Evolutionary conservation across 2,329 filamentous ascomycete species (phyloP).

Genomic region (Atkinsonella hypoxylon): DNA sequence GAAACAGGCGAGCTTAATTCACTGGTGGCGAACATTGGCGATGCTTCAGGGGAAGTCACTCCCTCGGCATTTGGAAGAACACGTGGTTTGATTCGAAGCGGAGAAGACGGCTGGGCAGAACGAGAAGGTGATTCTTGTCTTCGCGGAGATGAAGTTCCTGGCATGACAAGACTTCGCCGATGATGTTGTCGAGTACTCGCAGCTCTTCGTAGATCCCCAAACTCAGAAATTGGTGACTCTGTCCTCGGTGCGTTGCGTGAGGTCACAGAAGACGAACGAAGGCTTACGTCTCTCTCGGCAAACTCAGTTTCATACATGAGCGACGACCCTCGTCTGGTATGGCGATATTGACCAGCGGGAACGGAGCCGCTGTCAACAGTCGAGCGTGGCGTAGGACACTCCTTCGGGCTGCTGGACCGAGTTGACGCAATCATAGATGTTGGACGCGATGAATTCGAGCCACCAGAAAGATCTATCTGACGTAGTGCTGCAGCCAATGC

Average conservation of each 20-base stretch:
- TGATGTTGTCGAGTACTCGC: conserved; percentile 75
- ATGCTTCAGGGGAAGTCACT: conserved; percentile 74
- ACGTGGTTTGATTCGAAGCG: conserved; percentile 78
- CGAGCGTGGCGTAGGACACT: conserved; percentile 83
- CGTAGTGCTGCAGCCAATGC: conserved; percentile 43
- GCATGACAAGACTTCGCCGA: conserved; percentile 73
- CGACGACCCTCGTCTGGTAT: conserved; percentile 57
- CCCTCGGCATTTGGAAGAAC: conserved; percentile 47
- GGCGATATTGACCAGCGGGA: conserved; percentile 42
- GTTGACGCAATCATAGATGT: conserved; percentile 53
- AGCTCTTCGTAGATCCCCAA: conserved; percentile 61
- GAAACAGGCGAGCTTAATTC: conserved; percentile 70
- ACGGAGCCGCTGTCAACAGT: conserved; percentile 47
- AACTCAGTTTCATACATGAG: conserved; percentile 74
- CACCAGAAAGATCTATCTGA: conserved; percentile 23
- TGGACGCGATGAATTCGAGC: conserved; percentile 33
- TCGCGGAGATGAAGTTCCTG: conserved; percentile 64
- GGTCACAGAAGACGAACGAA: conserved; percentile 65
- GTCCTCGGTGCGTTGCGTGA: conserved; percentile 58
- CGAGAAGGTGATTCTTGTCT: conserved; percentile 85
- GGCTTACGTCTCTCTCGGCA: conserved; percentile 78
- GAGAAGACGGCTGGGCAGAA: conserved; percentile 68
- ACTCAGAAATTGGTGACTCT: conserved; percentile 84
- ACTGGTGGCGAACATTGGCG: conserved; percentile 71
- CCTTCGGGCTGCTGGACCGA: conserved; percentile 78